These are phyloP conservation scores for Urostyla sp. DNA, from an alignment of 73 alveolate species.

Conservation along the genomic window DNA sequence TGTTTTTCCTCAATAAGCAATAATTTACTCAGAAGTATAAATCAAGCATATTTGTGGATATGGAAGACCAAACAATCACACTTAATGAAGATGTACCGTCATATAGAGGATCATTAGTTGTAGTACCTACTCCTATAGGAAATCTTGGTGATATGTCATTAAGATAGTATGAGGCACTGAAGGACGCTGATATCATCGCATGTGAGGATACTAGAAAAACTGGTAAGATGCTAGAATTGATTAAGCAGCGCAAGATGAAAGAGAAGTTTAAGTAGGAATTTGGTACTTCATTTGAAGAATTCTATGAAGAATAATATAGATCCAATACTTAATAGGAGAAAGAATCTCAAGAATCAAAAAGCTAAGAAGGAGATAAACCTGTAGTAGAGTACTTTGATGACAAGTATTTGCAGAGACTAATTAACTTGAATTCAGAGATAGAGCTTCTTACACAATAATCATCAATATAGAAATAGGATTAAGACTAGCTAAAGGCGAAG, in stretches of 20 bases:
- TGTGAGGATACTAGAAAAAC: conserved; percentile 92
- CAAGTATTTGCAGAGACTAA: not conserved
- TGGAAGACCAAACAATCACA: conserved; percentile 21
- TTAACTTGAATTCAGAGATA: not conserved
- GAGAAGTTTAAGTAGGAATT: conserved; percentile 62
- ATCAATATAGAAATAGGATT: not conserved
- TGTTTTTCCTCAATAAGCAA: not conserved
- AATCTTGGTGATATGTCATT: conserved; percentile 79
- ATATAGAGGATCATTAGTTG: conserved; percentile 59
- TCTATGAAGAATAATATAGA: conserved; percentile 58
- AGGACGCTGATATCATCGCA: conserved; percentile 85
- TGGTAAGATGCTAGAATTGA: conserved; percentile 78
- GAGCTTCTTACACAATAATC: not conserved
- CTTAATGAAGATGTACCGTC: conserved; percentile 18
- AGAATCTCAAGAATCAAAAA: conserved; percentile 44
- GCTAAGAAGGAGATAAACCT: conserved; percentile 22
- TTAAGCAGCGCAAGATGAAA: conserved; percentile 64
- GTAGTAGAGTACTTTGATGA: conserved; percentile 47
- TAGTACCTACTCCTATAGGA: conserved; percentile 93
- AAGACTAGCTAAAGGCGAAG: not conserved
- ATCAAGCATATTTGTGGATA: conserved; percentile 30
- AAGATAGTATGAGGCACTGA: conserved; percentile 78
- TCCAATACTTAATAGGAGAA: conserved; percentile 26
- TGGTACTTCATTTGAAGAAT: conserved; percentile 66
- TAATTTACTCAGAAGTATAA: conserved; percentile 10